Evolutionary conservation across 2,329 filamentous ascomycete species (phyloP), one percentile per base, ranked within the genome.

Genomic region (Pseudopithomyces maydicus): DNA sequence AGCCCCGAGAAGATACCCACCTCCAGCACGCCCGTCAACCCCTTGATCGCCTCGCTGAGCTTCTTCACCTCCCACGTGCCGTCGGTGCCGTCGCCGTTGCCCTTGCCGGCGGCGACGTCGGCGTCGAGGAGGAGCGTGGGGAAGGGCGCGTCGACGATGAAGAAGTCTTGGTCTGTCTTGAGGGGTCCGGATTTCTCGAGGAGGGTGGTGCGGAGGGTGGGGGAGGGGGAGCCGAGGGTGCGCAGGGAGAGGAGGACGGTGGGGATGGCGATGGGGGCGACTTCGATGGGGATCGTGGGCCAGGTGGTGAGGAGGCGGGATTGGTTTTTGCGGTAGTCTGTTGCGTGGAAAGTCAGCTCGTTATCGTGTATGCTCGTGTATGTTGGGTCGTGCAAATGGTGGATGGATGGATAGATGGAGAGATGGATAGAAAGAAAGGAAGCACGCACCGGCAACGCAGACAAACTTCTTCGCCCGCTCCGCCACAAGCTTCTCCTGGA

Each of bases 401-500:
- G n/a, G n/a, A n/a, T n/a, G n/a, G n/a, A n/a, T n/a, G n/a, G n/a
- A n/a, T n/a, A n/a, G n/a, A n/a, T n/a, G n/a, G n/a, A n/a, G n/a
- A n/a, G n/a, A n/a, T n/a, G n/a, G n/a, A n/a, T n/a, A n/a, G 14
- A 15, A 45, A 32, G 3, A 17, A n/a, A 17, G 23, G 15, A 10
- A 20, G 20, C 14, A 48, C 83, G 69, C 77, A 91, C 88, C 89
- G 55, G 91, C 92, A 56, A 96, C 91, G 68, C 91, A 94, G 61
- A 97, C 84, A 71, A 97, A 97, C 73, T 91, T 90, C 77, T 87
- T 90, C 3, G 92, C 89, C 48, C 90, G 86, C 58, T 91, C 86
- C 5, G 93, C 93, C 4, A 99, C 93, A 35, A 99, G 83, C 81
- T 99, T 99, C 80, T 99, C 95, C 77, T 98, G 95, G 80, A 97